These are phyloP conservation scores for Physcomitrellopsis africana DNA, from an alignment of 225 moss, liverwort and hornwort genomes.

Conservation along the genomic window DNA sequence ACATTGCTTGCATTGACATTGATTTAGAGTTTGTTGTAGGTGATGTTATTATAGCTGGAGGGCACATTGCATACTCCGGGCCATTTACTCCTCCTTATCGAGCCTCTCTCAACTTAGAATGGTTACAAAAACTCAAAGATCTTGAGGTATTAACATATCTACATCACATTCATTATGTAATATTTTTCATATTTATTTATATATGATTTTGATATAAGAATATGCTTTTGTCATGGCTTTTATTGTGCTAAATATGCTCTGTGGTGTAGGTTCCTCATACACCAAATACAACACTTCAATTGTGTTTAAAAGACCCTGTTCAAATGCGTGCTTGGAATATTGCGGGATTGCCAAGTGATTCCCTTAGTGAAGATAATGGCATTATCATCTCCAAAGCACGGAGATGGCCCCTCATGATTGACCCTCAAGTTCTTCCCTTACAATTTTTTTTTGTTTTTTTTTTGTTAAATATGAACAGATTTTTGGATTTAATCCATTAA, in stretches of 20 bases:
- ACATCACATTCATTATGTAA: too few relatives aligned
- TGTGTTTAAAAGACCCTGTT: slow-evolving; percentile 75
- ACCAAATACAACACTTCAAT: slow-evolving; percentile 64
- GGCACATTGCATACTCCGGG: slow-evolving; percentile 86
- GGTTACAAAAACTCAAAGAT: slow-evolving; percentile 60
- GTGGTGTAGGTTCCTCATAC: slow-evolving; percentile 72
- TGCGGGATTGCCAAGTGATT: slow-evolving; percentile 89
- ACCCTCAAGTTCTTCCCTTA: slow-evolving; percentile 65
- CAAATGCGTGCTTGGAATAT: slow-evolving; percentile 92
- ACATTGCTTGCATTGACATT: slow-evolving; percentile 67
- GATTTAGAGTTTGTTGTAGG: slow-evolving; percentile 71
- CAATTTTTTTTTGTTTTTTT: too few relatives aligned
- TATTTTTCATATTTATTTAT: too few relatives aligned
- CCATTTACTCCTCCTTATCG: slow-evolving; percentile 85
- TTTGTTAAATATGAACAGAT: too few relatives aligned
- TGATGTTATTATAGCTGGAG: slow-evolving; percentile 73
- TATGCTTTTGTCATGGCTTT: too few relatives aligned
- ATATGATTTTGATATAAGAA: too few relatives aligned
- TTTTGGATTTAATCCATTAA: too few relatives aligned
- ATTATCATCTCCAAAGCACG: slow-evolving; percentile 85
- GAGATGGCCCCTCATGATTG: slow-evolving; percentile 95
- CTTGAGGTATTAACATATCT: slow-evolving; percentile 47
- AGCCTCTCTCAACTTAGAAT: slow-evolving; percentile 62
- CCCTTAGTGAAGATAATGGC: slow-evolving; percentile 92
- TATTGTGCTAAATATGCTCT: too few relatives aligned